A percentile compares a stretch with the other conserved stretches of the same genome.
Evolutionary conservation across 2,329 filamentous ascomycete genomes (phyloP).

Genomic region (Leptographium radiaticola): DNA sequence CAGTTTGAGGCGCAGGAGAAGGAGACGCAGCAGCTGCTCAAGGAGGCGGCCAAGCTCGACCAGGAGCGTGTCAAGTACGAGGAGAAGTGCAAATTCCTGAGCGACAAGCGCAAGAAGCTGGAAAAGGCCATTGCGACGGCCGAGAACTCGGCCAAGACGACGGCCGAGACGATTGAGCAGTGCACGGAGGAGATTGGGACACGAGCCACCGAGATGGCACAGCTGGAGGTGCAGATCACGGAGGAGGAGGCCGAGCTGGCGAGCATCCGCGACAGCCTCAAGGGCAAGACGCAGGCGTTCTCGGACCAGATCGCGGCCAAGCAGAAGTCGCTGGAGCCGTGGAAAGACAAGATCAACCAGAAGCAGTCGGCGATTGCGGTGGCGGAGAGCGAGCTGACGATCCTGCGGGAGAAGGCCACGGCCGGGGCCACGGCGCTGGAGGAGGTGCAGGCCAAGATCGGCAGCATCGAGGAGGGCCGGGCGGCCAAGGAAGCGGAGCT

Average conservation of each 20-base stretch:
- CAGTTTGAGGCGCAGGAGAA: constrained; percentile 76
- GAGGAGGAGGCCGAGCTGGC: constrained; percentile 71
- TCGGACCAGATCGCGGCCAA: constrained; percentile 86
- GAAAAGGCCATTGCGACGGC: constrained; percentile 76
- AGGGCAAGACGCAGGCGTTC: constrained; percentile 89
- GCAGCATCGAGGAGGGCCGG: constrained; percentile 57
- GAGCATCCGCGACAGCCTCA: constrained; percentile 72
- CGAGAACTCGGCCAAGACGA: constrained; percentile 60
- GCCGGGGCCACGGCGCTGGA: constrained; percentile 73
- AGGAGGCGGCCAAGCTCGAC: constrained; percentile 85
- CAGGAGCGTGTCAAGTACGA: constrained; percentile 96
- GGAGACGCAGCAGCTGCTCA: constrained; percentile 62
- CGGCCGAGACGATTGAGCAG: constrained; percentile 64
- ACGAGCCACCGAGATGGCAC: constrained; percentile 58
- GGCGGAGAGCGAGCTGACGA: constrained; percentile 85
- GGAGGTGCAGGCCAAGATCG: constrained; percentile 71
- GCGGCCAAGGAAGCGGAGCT: constrained; percentile 60
- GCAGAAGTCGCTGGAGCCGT: constrained; percentile 89
- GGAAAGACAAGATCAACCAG: constrained; percentile 93
- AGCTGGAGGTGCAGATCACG: constrained; percentile 64
- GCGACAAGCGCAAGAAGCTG: constrained; percentile 84
- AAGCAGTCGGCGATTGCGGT: constrained; percentile 91
- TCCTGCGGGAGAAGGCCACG: constrained; percentile 79
- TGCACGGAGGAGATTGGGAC: constrained; percentile 67
- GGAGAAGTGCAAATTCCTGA: constrained; percentile 90